A percentile compares a stretch with the other conserved stretches of the same genome.
These are phyloP conservation scores for Debaryomyces castellii DNA, from an alignment of 805 yeast genomes.

Conservation along the genomic window DNA sequence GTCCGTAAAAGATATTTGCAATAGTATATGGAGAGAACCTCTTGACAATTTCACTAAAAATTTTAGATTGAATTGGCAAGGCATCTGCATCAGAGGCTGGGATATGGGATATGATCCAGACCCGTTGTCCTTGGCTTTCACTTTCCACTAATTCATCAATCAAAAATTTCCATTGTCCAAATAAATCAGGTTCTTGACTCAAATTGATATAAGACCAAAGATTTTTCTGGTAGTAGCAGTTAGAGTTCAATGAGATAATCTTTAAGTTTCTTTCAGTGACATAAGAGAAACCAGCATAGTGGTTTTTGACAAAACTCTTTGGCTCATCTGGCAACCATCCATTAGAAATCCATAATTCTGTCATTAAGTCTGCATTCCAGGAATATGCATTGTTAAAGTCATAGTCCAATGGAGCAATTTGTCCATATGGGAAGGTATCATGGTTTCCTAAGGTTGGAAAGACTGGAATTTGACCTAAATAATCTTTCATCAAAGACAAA, in stretches of 20 bases:
- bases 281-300: slow-evolving; percentile 62
- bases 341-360: slow-evolving; percentile 34
- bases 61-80: slow-evolving; percentile 58
- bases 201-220: slow-evolving; percentile 51
- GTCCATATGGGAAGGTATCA: slow-evolving; percentile 72
- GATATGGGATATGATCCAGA: slow-evolving; percentile 73
- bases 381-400: slow-evolving; percentile 29
- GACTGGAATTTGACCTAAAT: slow-evolving; percentile 53
- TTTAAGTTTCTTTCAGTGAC: slow-evolving; percentile 57
- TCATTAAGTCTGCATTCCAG: slow-evolving; percentile 39
- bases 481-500: slow-evolving; percentile 57
- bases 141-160: slow-evolving; percentile 61
- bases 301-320: slow-evolving; percentile 32
- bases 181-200: slow-evolving; percentile 55
- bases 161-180: slow-evolving; percentile 62
- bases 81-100: slow-evolving; percentile 57
- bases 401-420: slow-evolving; percentile 51
- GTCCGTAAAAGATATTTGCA: slow-evolving; percentile 70
- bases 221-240: slow-evolving; percentile 65
- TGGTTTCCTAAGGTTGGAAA: slow-evolving; percentile 69
- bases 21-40: slow-evolving; percentile 69
- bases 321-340: slow-evolving; percentile 34
- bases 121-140: slow-evolving; percentile 58
- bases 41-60: slow-evolving; percentile 56
- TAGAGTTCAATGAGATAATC: slow-evolving; percentile 63